Evolutionary conservation across 2,329 filamentous ascomycete species (phyloP).

Genomic region (Fusarium annulatum): DNA sequence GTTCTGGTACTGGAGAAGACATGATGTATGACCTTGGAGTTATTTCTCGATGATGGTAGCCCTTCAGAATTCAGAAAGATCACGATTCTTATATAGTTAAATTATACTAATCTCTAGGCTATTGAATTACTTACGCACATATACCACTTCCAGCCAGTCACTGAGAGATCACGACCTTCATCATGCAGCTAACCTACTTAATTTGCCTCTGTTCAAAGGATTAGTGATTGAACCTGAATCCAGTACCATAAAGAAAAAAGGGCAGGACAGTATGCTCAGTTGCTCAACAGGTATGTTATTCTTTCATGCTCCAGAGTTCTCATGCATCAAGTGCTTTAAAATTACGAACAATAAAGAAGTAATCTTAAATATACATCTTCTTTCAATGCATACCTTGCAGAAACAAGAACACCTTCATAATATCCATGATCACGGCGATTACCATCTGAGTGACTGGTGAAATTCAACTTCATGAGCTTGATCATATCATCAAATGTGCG

Average conservation of each 20-base stretch:
- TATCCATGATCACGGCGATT: neutral
- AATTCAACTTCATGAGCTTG: no score
- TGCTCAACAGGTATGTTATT: neutral
- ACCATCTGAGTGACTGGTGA: no score
- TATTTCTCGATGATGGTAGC: neutral
- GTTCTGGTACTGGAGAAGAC: neutral
- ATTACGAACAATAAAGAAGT: no score
- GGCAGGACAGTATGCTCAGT: neutral
- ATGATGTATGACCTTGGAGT: neutral
- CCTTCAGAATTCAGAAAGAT: neutral
- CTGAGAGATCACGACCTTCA: neutral
- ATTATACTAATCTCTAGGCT: neutral
- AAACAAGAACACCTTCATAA: neutral
- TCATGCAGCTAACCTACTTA: neutral
- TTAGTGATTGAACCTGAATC: neutral
- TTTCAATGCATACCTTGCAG: no score
- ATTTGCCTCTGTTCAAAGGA: neutral
- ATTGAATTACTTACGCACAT: neutral
- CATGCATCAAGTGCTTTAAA: neutral
- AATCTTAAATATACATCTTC: no score
- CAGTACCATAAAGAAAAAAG: fast-evolving
- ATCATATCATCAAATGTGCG: neutral
- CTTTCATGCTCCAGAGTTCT: neutral
- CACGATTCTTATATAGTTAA: neutral
- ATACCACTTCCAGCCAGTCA: neutral